These are phyloP conservation scores for Xylariaceae sp. DNA, from an alignment of 2,329 filamentous ascomycete genomes.

Conservation along the genomic window DNA sequence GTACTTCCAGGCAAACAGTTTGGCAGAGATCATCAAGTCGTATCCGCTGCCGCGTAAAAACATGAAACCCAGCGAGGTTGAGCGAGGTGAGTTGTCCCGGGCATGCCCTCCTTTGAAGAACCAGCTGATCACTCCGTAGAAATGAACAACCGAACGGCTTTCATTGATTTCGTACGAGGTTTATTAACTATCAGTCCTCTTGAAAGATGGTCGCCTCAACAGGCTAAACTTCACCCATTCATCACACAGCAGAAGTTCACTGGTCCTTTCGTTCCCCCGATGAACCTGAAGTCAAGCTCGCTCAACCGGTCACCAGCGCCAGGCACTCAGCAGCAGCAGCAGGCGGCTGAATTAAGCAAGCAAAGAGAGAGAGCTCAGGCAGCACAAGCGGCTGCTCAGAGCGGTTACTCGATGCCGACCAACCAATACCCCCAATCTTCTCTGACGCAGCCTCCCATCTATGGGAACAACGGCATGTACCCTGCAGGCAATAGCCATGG, in stretches of 20 bases:
- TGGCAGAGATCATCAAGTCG: slow-evolving; percentile 95
- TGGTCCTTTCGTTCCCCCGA: slow-evolving; percentile 90
- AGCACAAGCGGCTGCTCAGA: slow-evolving; percentile 59
- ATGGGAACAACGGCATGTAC: slow-evolving; percentile 80
- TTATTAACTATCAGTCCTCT: slow-evolving; percentile 91
- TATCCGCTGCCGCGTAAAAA: slow-evolving; percentile 99
- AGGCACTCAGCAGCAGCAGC: slow-evolving; percentile 91
- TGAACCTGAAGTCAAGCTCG: slow-evolving; percentile 88
- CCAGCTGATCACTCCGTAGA: slow-evolving; percentile 49
- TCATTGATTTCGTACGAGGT: slow-evolving; percentile 96
- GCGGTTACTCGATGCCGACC: slow-evolving; percentile 54
- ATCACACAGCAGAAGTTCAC: slow-evolving; percentile 98
- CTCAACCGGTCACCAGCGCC: slow-evolving; percentile 83
- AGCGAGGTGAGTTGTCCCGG: slow-evolving; percentile 64
- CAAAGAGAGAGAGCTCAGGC: slow-evolving; percentile 78
- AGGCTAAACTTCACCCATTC: slow-evolving; percentile 95
- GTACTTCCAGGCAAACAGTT: slow-evolving; percentile 90
- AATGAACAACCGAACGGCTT: slow-evolving; percentile 96
- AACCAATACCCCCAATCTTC: slow-evolving; percentile 46
- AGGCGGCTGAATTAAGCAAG: slow-evolving; percentile 89
- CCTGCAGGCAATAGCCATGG: slow-evolving; percentile 50
- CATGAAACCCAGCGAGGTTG: slow-evolving; percentile 96
- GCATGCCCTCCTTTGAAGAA: slow-evolving; percentile 2
- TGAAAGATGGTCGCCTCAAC: slow-evolving; percentile 95
- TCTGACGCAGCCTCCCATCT: slow-evolving; percentile 58